These are phyloP conservation scores for Suhomyces guaymorum DNA, from an alignment of 1,139 yeast species.

Conservation along the genomic window DNA sequence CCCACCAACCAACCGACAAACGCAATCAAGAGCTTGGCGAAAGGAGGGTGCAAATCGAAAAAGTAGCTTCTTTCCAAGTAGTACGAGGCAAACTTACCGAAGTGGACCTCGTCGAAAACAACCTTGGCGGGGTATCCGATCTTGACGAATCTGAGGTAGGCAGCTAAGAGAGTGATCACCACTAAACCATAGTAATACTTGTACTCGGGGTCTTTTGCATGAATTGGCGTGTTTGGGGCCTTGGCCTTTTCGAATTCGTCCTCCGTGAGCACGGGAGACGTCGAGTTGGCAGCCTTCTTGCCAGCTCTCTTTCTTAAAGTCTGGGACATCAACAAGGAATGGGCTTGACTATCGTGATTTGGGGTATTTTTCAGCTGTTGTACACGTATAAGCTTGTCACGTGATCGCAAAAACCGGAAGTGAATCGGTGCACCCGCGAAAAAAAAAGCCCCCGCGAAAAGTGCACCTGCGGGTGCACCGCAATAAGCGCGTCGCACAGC, in stretches of 20 bases:
- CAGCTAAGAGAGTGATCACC: conserved; percentile 64
- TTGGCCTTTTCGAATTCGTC: conserved; percentile 9
- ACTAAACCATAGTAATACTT: conserved; percentile 46
- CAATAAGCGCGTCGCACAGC: no score
- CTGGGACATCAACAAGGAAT: conserved; percentile 24
- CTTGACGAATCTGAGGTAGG: conserved; percentile 67
- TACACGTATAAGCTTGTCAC: conserved; percentile 16
- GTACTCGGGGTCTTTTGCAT: conserved; percentile 29
- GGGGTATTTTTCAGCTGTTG: conserved; percentile 1
- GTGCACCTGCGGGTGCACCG: no score
- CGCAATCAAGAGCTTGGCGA: conserved; percentile 91
- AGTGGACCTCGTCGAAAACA: conserved; percentile 97
- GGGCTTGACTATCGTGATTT: not conserved
- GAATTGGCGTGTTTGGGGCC: no score
- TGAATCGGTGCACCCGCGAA: no score
- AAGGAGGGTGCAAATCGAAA: conserved; percentile 97
- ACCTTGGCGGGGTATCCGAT: conserved; percentile 80
- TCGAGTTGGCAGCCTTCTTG: conserved; percentile 11
- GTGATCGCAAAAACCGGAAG: no score
- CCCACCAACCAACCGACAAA: conserved; percentile 87
- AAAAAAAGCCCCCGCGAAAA: no score
- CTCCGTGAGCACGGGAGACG: conserved; percentile 4
- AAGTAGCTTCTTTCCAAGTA: conserved; percentile 81
- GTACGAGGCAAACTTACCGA: conserved; percentile 93
- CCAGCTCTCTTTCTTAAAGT: conserved; percentile 30